phyloP scores from a whole-genome alignment of 1,284 basidiomycete genomes.

The Pseudozyma sp. region DNA sequence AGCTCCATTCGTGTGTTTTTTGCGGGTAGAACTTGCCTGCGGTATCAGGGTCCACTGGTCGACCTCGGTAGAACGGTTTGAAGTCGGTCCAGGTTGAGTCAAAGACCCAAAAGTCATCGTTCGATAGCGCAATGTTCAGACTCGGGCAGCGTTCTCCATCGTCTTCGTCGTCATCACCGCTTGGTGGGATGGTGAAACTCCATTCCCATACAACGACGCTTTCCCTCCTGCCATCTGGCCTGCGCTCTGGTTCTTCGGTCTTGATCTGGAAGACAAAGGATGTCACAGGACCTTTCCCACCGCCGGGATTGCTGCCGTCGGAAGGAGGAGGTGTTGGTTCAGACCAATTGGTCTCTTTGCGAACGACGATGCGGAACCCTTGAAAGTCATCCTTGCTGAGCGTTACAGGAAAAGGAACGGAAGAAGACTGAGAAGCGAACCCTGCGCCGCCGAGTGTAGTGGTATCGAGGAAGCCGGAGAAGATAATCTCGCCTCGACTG shows the following conservation, averaged over 20 bases:
- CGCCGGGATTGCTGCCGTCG: slow-evolving; percentile 20
- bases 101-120: slow-evolving; percentile 48
- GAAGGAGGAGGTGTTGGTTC: slow-evolving; percentile 19
- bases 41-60: slow-evolving; percentile 58
- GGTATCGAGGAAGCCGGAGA: slow-evolving; percentile 68
- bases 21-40: slow-evolving; percentile 41
- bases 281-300: slow-evolving; percentile 49
- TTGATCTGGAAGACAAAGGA: slow-evolving; percentile 71
- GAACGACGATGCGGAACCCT: slow-evolving; percentile 46
- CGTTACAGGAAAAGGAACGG: slow-evolving; percentile 34
- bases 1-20: slow-evolving; percentile 54
- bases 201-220: slow-evolving; percentile 71
- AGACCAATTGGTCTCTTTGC: slow-evolving; percentile 21
- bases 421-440: slow-evolving; percentile 72
- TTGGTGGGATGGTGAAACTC: slow-evolving; percentile 60
- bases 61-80: slow-evolving; percentile 70
- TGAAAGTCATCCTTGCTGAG: slow-evolving; percentile 29
- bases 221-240: slow-evolving; percentile 69
- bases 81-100: slow-evolving; percentile 70
- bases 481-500: slow-evolving; percentile 45
- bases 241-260: slow-evolving; percentile 61
- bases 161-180: slow-evolving; percentile 3
- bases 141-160: not conserved
- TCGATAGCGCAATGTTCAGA: slow-evolving; percentile 18
- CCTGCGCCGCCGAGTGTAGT: slow-evolving; percentile 72